Evolutionary conservation across 2,329 filamentous ascomycete species (phyloP), one percentile per base, ranked within the genome.

Genomic region (Cercospora sp.): DNA sequence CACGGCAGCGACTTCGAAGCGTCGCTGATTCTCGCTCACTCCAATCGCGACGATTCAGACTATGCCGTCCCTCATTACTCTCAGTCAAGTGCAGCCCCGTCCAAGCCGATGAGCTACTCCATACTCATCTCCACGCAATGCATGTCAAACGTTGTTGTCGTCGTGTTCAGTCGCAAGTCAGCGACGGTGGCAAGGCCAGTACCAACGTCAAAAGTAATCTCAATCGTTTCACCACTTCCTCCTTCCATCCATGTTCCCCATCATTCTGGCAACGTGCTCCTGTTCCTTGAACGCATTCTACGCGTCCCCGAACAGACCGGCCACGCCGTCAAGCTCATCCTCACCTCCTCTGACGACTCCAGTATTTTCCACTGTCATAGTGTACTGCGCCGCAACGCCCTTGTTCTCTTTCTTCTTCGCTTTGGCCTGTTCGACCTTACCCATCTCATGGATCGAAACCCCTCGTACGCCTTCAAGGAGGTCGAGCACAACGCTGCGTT

Each of bases 371-470:
- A 82, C 80, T 34, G 78, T 79, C 79, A 80, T 80, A 16, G 63
- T 63, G 57, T 82, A 83, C 61, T 61, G 61, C 53, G 37, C 65
- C 63, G 62, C 62, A 26, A 65, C 61, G 55, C 55, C 73, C 70
- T 77, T 78, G 71, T 76, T 77, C 66, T 72, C 74, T 63, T 68
- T 68, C 66, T 71, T 61, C 63, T 62, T 65, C 66, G 77, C 77
- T 18, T 66, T 70, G 32, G 67, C 63, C 53, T 76, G 72, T 61
- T 85, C 80, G 26, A 99, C 88, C 79, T 92, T 95, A 28, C 95
- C 95, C 83, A 95, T 91, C 80, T 99, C 95, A 7, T 94, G 92
- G 66, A 99, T 92, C 74, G 93, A 94, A 5, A 98, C 90, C 0
- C 95, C 95, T 73, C 97, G 89, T 6, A 99, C 85, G 53, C 93